A percentile compares a stretch with the other conserved stretches of the same genome.
These are phyloP conservation scores for Pichia gijzeniarum DNA, from an alignment of 805 yeast genomes.

Conservation along the genomic window DNA sequence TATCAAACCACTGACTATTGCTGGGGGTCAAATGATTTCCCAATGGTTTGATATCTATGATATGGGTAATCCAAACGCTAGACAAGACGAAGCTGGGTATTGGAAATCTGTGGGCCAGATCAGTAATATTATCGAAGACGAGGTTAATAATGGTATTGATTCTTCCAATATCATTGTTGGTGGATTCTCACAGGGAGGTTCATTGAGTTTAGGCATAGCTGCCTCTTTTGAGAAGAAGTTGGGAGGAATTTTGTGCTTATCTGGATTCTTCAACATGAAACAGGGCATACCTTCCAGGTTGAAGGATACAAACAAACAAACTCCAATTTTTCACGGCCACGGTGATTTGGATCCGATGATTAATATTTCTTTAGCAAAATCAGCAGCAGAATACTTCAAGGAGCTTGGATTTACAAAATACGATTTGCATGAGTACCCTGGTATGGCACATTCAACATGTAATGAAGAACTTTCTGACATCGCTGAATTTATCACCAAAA, in stretches of 20 bases:
- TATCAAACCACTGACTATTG: slow-evolving; percentile 55
- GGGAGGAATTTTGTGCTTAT: slow-evolving; percentile 72
- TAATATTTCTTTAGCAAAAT: slow-evolving; percentile 32
- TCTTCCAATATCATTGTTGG: slow-evolving; percentile 76
- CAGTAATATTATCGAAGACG: slow-evolving; percentile 42
- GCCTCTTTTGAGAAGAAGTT: slow-evolving; percentile 51
- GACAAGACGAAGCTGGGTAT: slow-evolving; percentile 50
- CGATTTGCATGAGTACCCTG: slow-evolving; percentile 49
- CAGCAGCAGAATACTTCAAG: slow-evolving; percentile 40
- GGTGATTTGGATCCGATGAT: slow-evolving; percentile 76
- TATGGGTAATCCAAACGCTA: slow-evolving; percentile 42
- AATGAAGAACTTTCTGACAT: slow-evolving; percentile 62
- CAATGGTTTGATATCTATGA: slow-evolving; percentile 80
- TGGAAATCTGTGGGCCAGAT: slow-evolving; percentile 42
- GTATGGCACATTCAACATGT: slow-evolving; percentile 61
- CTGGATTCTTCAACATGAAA: slow-evolving; percentile 60
- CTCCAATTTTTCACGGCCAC: slow-evolving; percentile 86
- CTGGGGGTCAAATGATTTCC: slow-evolving; percentile 63
- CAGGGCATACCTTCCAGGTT: slow-evolving; percentile 22
- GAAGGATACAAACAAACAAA: slow-evolving; percentile 42
- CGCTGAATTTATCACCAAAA: slow-evolving; percentile 34
- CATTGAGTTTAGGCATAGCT: slow-evolving; percentile 59
- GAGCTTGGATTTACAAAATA: slow-evolving; percentile 39
- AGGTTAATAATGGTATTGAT: slow-evolving; percentile 47
- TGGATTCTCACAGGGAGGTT: slow-evolving; percentile 95